Evolutionary conservation across 2,329 filamentous ascomycete genomes (phyloP), one percentile per base, ranked within the genome.

Genomic region (Hymenoscyphus fraxineus): DNA sequence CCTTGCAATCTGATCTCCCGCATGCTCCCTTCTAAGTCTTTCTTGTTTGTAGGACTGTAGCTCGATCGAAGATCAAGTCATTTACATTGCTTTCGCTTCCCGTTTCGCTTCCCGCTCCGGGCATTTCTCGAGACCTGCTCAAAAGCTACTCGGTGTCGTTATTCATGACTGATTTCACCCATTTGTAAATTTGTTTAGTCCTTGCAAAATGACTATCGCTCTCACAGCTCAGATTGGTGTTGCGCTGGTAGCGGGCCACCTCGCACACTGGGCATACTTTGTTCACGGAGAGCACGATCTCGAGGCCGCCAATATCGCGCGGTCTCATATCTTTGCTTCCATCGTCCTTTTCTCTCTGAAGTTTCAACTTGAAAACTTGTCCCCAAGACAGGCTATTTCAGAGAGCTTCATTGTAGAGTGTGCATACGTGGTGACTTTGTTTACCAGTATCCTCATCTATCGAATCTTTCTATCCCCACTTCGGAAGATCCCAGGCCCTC

Each of bases 231-330:
- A 58, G 31, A 15, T 58, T 27, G 6, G 12, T n/a, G n/a, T 27
- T 35, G 56, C 56, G 6, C 19, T n/a, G 19, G 31, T 58, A 32
- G 13, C 15, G 10, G 56, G 19, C 56, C 15, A 22, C 6, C 15
- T 58, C 9, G 15, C 56, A 6, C 15, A 58, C 31, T 58, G n/a
- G 31, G 56, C 10, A 27, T 58, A 27, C 31, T 58, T 58, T 35
- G 27, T 13, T n/a, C 56, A 58, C n/a, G 56, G 56, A 58, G 56
- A 58, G 31, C 13, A 27, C n/a, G n/a, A 58, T 58, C 27, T 58
- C 10, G 27, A 31, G 27, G 56, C 56, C 5, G 56, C 56, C 9
- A 35, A 32, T 9, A 58, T 58, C 27, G 56, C 19, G 6, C 15
- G 15, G 10, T 6, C 35, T 12, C 31, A 58, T 58, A 31, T 15